These are phyloP conservation scores for Dittrichia graveolens DNA, from an alignment of 129 eudicot species.

Conservation along the genomic window DNA sequence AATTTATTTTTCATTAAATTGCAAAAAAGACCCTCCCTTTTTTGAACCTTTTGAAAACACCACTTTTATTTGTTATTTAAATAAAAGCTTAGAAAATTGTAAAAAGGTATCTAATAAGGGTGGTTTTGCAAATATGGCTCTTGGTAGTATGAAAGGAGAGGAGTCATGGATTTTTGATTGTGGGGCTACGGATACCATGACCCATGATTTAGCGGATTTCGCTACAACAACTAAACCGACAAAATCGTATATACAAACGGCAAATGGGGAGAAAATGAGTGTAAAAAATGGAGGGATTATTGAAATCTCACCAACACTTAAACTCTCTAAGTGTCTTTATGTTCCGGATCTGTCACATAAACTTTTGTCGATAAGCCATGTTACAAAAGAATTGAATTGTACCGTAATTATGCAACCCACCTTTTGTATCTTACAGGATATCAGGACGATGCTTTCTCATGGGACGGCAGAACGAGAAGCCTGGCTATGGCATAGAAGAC, in stretches of 20 bases:
- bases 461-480: neutral
- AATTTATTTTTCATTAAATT: neutral
- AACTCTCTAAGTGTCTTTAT: too few relatives aligned
- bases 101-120: neutral
- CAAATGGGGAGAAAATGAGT: conserved; percentile 3
- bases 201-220: neutral
- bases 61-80: too few relatives aligned
- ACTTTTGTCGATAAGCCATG: too few relatives aligned
- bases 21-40: neutral
- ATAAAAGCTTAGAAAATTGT: neutral
- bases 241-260: neutral
- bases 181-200: too few relatives aligned
- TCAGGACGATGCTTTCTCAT: neutral
- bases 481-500: too few relatives aligned
- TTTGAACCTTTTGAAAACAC: neutral
- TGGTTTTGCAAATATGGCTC: conserved; percentile 2
- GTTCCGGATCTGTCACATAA: too few relatives aligned
- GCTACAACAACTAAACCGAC: neutral
- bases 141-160: neutral
- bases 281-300: too few relatives aligned
- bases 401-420: too few relatives aligned
- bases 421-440: too few relatives aligned
- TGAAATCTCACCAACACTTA: too few relatives aligned
- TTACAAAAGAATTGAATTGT: too few relatives aligned
- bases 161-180: conserved; percentile 5